phyloP scores from a whole-genome alignment of 768 basidiomycete genomes.

The Kwoniella dejecticola region DNA sequence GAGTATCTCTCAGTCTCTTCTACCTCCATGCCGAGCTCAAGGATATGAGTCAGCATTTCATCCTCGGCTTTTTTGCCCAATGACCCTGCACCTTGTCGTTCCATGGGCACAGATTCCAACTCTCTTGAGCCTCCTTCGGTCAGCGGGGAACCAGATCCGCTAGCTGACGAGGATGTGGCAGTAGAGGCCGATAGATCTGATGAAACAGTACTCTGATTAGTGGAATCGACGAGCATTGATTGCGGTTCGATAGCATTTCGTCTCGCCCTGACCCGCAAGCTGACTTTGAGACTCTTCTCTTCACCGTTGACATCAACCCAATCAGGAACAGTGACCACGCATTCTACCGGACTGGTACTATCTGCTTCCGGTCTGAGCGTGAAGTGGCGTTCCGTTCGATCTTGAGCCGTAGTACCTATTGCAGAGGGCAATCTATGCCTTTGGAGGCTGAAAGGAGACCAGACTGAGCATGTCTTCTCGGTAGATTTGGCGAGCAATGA shows the following conservation, averaged over 20 bases:
- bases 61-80: constrained; percentile 1
- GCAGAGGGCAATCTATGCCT: constrained; percentile 24
- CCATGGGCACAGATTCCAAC: constrained; percentile 19
- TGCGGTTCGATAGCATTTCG: background rate
- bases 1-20: constrained; percentile 48
- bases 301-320: constrained; percentile 49
- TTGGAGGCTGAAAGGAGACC: constrained; percentile 18
- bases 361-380: constrained; percentile 35
- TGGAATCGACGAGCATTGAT: background rate
- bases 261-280: constrained; percentile 38
- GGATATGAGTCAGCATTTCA: constrained; percentile 33
- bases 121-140: background rate
- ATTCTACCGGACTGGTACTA: constrained; percentile 47
- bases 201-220: background rate
- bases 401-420: constrained; percentile 1
- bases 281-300: constrained; percentile 38
- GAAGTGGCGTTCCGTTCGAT: constrained; percentile 27
- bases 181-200: background rate
- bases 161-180: background rate
- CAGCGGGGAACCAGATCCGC: no score
- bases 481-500: background rate
- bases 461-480: constrained; percentile 16
- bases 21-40: constrained; percentile 54
- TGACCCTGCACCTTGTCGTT: background rate
- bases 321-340: constrained; percentile 48